These are phyloP conservation scores for Citrullus colocynthis DNA, from an alignment of 306 rosid genomes.

Conservation along the genomic window DNA sequence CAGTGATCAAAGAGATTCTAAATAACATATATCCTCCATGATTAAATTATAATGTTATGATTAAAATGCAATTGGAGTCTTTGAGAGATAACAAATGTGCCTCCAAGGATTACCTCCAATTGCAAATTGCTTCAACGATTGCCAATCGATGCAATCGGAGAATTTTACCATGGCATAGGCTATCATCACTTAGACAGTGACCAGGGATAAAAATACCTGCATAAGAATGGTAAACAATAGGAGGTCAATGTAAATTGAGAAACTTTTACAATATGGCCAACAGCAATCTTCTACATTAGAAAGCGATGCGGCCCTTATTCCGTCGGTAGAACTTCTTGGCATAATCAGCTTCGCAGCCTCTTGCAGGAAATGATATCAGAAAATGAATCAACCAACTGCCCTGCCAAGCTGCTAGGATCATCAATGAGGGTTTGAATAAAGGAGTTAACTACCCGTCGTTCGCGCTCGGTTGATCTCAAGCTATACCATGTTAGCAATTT, in stretches of 20 bases:
- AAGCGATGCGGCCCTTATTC: slow-evolving; percentile 22
- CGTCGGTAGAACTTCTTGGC: slow-evolving; percentile 42
- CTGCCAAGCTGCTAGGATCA: slow-evolving; percentile 97
- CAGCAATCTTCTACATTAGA: slow-evolving; percentile 24
- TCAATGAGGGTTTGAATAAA: slow-evolving; percentile 91
- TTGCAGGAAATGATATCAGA: slow-evolving; percentile 81
- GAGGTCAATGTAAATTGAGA: slow-evolving; percentile 26
- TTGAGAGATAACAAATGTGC: slow-evolving; percentile 27
- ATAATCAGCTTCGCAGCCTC: slow-evolving; percentile 68
- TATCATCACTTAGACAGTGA: slow-evolving; percentile 48
- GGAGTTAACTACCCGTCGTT: slow-evolving; percentile 95
- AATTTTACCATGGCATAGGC: slow-evolving; percentile 35
- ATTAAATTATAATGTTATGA: slow-evolving; percentile 41
- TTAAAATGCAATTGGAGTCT: slow-evolving; percentile 29
- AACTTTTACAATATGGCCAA: slow-evolving; percentile 24
- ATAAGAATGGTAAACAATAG: slow-evolving; percentile 52
- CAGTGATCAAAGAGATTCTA: slow-evolving; percentile 22
- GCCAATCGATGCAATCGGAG: slow-evolving; percentile 28
- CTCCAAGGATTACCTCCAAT: slow-evolving; percentile 6
- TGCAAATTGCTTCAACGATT: background rate
- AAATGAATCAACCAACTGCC: slow-evolving; percentile 90
- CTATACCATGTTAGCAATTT: slow-evolving; percentile 98
- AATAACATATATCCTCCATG: slow-evolving; percentile 28
- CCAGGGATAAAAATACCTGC: slow-evolving; percentile 63
- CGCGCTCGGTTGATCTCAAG: slow-evolving; percentile 95